These are phyloP conservation scores for Crithidia fasciculata DNA, from an alignment of 208 protist species.

Conservation along the genomic window DNA sequence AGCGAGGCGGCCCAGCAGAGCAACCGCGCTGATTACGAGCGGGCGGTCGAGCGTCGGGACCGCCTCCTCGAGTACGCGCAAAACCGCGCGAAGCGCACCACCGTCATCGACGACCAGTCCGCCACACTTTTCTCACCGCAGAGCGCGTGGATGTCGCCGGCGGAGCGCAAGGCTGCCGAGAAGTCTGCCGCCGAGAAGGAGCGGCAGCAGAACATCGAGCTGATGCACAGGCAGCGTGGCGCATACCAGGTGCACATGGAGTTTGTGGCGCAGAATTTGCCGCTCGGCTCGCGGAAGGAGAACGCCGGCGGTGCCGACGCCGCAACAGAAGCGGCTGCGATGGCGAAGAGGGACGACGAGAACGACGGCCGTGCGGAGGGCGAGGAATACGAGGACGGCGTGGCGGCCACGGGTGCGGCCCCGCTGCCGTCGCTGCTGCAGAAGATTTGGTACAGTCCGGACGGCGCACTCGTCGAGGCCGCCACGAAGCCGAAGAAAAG, in stretches of 20 bases:
- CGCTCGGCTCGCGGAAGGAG: slow-evolving; percentile 50
- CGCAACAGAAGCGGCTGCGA: background rate
- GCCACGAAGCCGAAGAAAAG: slow-evolving; percentile 8
- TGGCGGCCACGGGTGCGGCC: slow-evolving; percentile 42
- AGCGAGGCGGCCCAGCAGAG: slow-evolving; percentile 67
- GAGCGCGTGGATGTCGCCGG: slow-evolving; percentile 77
- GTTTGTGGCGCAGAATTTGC: slow-evolving; percentile 80
- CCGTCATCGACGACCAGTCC: slow-evolving; percentile 88
- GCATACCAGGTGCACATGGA: slow-evolving; percentile 81
- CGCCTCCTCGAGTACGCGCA: slow-evolving; percentile 77
- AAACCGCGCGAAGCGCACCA: slow-evolving; percentile 76
- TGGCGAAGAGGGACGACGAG: slow-evolving; percentile 10
- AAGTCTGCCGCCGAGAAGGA: slow-evolving; percentile 59
- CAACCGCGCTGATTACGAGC: slow-evolving; percentile 70
- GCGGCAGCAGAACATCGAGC: slow-evolving; percentile 53
- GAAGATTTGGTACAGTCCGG: slow-evolving; percentile 86
- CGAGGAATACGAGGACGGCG: slow-evolving; percentile 5
- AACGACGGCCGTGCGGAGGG: slow-evolving; percentile 11
- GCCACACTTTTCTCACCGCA: slow-evolving; percentile 73
- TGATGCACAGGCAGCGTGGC: slow-evolving; percentile 64
- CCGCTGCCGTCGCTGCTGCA: slow-evolving; percentile 77
- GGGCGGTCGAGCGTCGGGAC: slow-evolving; percentile 73
- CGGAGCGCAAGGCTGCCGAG: slow-evolving; percentile 58
- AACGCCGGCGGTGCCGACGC: slow-evolving; percentile 22
- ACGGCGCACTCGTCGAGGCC: slow-evolving; percentile 44